phyloP scores from a whole-genome alignment of 768 basidiomycete genomes.

The Pulveroboletus sp. region DNA sequence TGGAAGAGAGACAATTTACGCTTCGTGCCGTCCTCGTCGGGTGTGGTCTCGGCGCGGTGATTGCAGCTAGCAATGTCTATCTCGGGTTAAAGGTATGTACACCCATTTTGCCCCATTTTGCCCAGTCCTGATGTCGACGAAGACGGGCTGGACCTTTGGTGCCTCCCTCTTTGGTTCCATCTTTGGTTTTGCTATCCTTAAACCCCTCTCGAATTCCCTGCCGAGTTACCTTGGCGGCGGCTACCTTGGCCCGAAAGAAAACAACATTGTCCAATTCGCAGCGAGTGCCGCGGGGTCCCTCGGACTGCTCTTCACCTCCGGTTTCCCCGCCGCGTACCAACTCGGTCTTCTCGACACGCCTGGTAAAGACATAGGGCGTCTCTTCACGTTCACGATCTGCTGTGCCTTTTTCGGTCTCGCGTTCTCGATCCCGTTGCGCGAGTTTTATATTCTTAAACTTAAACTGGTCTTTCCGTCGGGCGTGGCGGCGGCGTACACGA shows the following conservation, averaged over 20 bases:
- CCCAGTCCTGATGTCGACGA: background rate
- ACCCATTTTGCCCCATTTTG: background rate
- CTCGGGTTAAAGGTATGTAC: conserved; percentile 50
- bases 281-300: conserved; percentile 49
- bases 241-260: conserved; percentile 62
- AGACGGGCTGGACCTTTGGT: conserved; percentile 63
- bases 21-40: conserved; percentile 50
- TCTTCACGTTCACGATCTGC: conserved; percentile 52
- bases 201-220: conserved; percentile 47
- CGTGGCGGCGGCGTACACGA: conserved; percentile 63
- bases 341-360: conserved; percentile 48
- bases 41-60: conserved; percentile 48
- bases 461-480: conserved; percentile 63
- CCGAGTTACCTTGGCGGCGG: conserved; percentile 48
- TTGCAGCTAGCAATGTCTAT: conserved; percentile 63
- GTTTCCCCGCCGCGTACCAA: conserved; percentile 58
- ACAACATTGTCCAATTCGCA: conserved; percentile 27
- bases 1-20: conserved; percentile 46
- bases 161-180: conserved; percentile 51
- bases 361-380: conserved; percentile 48
- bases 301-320: conserved; percentile 57
- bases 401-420: conserved; percentile 61
- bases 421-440: conserved; percentile 61
- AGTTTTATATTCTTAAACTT: conserved; percentile 59
- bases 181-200: conserved; percentile 49